A percentile compares a stretch with the other conserved stretches of the same genome.
Evolutionary conservation across 2,329 filamentous ascomycete species (phyloP).

Genomic region (Trichoderma citrinoviride): DNA sequence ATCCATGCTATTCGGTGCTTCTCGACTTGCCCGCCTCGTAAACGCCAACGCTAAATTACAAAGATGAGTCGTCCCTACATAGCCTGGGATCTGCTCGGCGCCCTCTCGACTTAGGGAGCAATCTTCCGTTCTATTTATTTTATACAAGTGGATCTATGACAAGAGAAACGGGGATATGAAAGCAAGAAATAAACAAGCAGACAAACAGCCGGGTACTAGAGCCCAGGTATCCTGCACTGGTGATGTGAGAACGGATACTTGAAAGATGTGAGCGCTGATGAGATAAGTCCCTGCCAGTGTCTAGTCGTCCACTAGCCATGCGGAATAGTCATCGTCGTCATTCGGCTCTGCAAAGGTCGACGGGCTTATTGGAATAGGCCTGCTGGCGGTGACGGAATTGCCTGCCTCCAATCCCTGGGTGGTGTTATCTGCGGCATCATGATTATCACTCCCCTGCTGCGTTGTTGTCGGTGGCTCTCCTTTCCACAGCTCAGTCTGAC

Average conservation of each 20-base stretch:
- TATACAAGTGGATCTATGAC: slow-evolving; percentile 12
- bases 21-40: not conserved
- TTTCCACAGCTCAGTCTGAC: slow-evolving; percentile 20
- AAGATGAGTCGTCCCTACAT: not conserved
- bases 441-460: not conserved
- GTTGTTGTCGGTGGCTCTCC: not conserved
- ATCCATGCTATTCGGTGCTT: not conserved
- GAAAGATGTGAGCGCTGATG: not conserved
- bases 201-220: not conserved
- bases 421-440: not conserved
- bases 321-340: slow-evolving; percentile 31
- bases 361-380: slow-evolving; percentile 23
- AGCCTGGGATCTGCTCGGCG: not conserved
- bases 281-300: not conserved
- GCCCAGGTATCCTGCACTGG: not conserved
- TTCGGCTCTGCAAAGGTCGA: not conserved
- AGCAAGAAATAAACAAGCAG: not conserved
- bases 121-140: slow-evolving; percentile 4
- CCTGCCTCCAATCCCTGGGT: not conserved
- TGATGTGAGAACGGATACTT: not conserved
- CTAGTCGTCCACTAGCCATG: slow-evolving; percentile 31
- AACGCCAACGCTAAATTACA: slow-evolving; percentile 14
- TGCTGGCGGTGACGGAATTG: not conserved
- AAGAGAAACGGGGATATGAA: not conserved
- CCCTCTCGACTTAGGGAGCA: not conserved